Base-by-base conservation (phyloP, 768 basidiomycete genomes). In the Trametes cinnabarina region DNA sequence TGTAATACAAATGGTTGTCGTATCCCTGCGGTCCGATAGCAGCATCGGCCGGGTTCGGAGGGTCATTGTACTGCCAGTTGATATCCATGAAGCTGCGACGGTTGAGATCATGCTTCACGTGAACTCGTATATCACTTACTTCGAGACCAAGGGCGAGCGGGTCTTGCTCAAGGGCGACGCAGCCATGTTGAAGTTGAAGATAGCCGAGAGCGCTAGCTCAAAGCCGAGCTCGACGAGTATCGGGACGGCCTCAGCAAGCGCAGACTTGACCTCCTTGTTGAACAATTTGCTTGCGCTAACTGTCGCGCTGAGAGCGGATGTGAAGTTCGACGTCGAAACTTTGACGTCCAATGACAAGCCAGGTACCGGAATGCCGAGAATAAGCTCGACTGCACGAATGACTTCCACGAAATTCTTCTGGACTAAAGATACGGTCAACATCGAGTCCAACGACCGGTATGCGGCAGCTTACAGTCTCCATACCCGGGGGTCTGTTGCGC, bases 1-100 rank as follows among this genome's bases (percentile, higher is more conserved):
- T 82, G 66, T 89, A 90, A 68, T 91, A 92, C 15, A 92, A 67
- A 70, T 92, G 90, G 52, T 90, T 87, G 64, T 92, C 90, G 62
- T 92, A 92, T 23, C 73, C 74, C 63, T 88, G 86, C 12, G 88
- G 86, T 1, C 90, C 90, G 41, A 80, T 78, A 4, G 79, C 78
- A 23, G 85, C 88, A 48, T 83, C 76, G 7, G 85, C 83, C 14
- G 90, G 90, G 66, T 92, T 92, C 5, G 87, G 12, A 17, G 83
- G 87, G 69, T 82, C 77, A 64, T 86, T 78, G 68, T 76, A 70
- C 65, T 92, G 90, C 90, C 90, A 92, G 58, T 82, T 83, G 46
- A 88, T 66, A 62, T 92, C 88, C 88, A 91, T 91, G 68, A 90
- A 90, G 63, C 89, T 92, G 62, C 5, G 37, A 28, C n/a, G 25